Conservation (phyloP, 106 monocot species). For the Acorus gramineus region DNA sequence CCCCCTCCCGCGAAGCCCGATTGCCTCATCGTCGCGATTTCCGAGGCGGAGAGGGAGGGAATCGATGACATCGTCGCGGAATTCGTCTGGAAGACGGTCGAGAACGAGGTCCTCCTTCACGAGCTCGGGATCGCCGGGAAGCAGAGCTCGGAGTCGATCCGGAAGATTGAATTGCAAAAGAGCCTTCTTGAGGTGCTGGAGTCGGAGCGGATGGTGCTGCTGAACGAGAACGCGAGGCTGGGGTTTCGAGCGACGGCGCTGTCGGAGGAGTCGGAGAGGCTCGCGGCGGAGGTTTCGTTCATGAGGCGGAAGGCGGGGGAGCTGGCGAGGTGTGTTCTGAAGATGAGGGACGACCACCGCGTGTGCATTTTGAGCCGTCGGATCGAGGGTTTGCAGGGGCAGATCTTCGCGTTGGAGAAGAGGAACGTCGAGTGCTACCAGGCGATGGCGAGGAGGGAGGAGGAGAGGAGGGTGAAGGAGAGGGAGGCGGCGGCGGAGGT, state of each 20-base stretch:
- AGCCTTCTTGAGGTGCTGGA: conserved; percentile 86
- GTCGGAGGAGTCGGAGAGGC: conserved; percentile 47
- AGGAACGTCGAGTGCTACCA: conserved; percentile 65
- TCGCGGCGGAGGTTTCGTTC: conserved; percentile 53
- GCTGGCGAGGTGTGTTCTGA: conserved; percentile 52
- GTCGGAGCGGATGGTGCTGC: conserved; percentile 78
- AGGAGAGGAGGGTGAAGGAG: conserved; percentile 39
- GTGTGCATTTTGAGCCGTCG: conserved; percentile 62
- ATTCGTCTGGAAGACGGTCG: conserved; percentile 40
- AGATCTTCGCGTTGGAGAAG: conserved; percentile 59
- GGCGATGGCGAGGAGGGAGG: conserved; percentile 41
- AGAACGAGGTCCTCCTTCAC: conserved; percentile 41
- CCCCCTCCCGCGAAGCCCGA: background rate
- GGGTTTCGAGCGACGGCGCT: conserved; percentile 36
- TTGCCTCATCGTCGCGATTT: no score
- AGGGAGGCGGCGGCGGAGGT: conserved; percentile 33
- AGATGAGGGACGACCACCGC: conserved; percentile 63
- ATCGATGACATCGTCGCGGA: conserved; percentile 39
- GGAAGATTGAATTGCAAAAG: conserved; percentile 73
- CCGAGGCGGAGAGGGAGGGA: background rate
- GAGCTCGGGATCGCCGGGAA: conserved; percentile 28
- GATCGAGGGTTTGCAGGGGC: conserved; percentile 67
- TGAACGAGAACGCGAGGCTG: conserved; percentile 76
- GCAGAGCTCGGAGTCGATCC: conserved; percentile 23
- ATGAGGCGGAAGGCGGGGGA: conserved; percentile 63